These are phyloP conservation scores for Parastagonospora avenae DNA, from an alignment of 2,329 filamentous ascomycete genomes.

Conservation along the genomic window DNA sequence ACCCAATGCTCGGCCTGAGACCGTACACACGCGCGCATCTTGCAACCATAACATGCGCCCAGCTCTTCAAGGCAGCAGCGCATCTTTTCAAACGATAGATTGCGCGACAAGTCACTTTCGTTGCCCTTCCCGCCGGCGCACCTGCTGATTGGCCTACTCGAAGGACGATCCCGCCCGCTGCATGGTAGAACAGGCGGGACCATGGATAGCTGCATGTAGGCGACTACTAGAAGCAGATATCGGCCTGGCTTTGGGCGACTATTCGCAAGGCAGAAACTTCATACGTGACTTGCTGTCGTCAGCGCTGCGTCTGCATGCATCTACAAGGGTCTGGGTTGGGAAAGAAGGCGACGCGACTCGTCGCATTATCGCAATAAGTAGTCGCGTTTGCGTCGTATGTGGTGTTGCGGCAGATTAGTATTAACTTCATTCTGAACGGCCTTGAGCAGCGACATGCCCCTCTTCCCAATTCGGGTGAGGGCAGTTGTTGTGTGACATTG, in stretches of 20 bases:
- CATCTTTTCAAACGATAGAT: constrained; percentile 4
- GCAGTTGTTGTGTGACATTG: constrained; percentile 3
- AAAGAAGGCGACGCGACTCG: neutral
- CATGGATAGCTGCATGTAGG: constrained; percentile 14
- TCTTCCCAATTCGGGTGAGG: neutral
- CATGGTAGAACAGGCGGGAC: constrained; percentile 17
- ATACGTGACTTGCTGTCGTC: constrained; percentile 25
- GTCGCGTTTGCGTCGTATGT: no score
- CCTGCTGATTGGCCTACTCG: neutral
- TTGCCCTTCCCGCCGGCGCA: no score
- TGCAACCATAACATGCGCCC: neutral
- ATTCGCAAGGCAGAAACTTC: constrained; percentile 23
- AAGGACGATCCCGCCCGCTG: constrained; percentile 20
- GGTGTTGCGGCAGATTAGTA: no score
- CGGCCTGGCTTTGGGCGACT: constrained; percentile 18
- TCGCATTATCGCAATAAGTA: no score
- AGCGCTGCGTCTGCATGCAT: constrained; percentile 16
- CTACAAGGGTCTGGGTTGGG: neutral
- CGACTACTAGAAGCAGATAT: constrained; percentile 15
- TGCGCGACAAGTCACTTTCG: constrained; percentile 19
- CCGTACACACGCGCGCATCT: neutral
- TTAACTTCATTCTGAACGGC: no score
- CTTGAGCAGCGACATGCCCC: constrained; percentile 1
- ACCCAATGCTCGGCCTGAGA: constrained; percentile 4
- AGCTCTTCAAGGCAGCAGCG: constrained; percentile 22